A percentile compares a stretch with the other conserved stretches of the same genome.
Conservation (phyloP, 352 stramenopile genomes). For the Elongisporangium prolatum region DNA sequence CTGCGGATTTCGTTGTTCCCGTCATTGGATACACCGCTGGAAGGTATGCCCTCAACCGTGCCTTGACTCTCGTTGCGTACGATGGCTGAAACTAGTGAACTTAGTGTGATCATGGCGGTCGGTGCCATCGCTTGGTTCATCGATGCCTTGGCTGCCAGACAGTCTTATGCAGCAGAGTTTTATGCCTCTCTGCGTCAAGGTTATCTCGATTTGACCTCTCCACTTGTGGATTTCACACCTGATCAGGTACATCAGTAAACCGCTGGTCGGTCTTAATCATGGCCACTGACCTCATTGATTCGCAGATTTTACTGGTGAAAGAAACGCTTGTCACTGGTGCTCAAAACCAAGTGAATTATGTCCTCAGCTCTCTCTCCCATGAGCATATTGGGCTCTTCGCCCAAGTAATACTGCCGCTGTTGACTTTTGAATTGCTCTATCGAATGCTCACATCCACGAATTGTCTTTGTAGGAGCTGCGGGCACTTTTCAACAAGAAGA, state of each 20-base stretch:
- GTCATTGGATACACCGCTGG: slow-evolving; percentile 46
- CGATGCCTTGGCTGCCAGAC: slow-evolving; percentile 62
- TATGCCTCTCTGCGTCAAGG: slow-evolving; percentile 80
- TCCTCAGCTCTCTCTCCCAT: slow-evolving; percentile 72
- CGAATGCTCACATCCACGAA: slow-evolving; percentile 2
- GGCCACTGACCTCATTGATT: slow-evolving; percentile 1
- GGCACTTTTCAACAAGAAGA: slow-evolving; percentile 67
- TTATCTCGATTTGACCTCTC: slow-evolving; percentile 76
- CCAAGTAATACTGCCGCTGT: slow-evolving; percentile 22
- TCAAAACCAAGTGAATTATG: slow-evolving; percentile 85
- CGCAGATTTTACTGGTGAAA: slow-evolving; percentile 72
- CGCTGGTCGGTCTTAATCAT: not conserved
- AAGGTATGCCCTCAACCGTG: slow-evolving; percentile 31
- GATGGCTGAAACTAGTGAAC: not conserved
- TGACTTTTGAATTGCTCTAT: not conserved
- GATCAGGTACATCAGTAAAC: slow-evolving; percentile 48
- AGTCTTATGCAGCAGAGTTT: slow-evolving; percentile 84
- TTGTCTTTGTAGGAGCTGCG: slow-evolving; percentile 48
- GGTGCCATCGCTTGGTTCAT: slow-evolving; percentile 59
- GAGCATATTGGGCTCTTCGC: slow-evolving; percentile 73
- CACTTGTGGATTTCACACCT: slow-evolving; percentile 76
- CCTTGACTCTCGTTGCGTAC: slow-evolving; percentile 1
- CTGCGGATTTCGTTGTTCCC: slow-evolving; percentile 30
- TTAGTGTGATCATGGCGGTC: slow-evolving; percentile 61
- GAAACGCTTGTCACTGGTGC: slow-evolving; percentile 68